These are phyloP conservation scores for Termitomyces heimii DNA, from an alignment of 768 basidiomycete genomes.

Conservation along the genomic window DNA sequence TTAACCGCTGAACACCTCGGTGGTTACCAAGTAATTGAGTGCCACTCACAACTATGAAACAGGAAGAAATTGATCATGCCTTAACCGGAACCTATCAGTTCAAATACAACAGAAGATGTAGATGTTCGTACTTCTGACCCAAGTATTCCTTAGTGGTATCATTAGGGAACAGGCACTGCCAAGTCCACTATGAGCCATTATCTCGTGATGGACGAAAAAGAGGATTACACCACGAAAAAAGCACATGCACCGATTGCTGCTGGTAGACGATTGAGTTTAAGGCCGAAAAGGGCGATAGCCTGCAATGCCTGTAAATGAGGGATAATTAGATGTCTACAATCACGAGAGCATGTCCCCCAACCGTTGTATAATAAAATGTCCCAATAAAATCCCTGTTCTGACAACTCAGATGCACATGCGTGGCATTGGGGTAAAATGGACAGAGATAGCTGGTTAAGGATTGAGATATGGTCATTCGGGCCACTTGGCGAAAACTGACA, in stretches of 20 bases:
- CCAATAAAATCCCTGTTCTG: slow-evolving; percentile 40
- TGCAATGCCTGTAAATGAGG: slow-evolving; percentile 35
- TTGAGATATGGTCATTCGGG: background rate
- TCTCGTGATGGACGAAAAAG: background rate
- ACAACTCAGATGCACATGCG: slow-evolving; percentile 24
- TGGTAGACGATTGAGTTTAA: slow-evolving; percentile 62
- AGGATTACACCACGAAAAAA: slow-evolving; percentile 48
- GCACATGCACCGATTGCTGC: slow-evolving; percentile 49
- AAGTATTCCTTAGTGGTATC: slow-evolving; percentile 28
- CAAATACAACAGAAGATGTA: background rate
- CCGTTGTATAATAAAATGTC: slow-evolving; percentile 44
- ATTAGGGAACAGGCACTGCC: slow-evolving; percentile 31
- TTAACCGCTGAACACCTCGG: slow-evolving; percentile 1
- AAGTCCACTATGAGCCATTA: background rate
- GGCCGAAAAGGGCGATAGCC: slow-evolving; percentile 67
- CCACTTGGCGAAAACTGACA: slow-evolving; percentile 27
- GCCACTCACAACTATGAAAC: slow-evolving; percentile 58
- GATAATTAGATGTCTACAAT: background rate
- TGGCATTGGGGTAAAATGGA: slow-evolving; percentile 27
- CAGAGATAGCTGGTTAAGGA: slow-evolving; percentile 28
- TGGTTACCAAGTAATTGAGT: background rate
- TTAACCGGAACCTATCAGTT: slow-evolving; percentile 15
- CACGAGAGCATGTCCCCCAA: slow-evolving; percentile 12
- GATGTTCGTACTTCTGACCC: slow-evolving; percentile 28
- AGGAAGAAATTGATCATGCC: slow-evolving; percentile 66